Conservation (phyloP, 352 stramenopile species). For the Phytophthora pini region DNA sequence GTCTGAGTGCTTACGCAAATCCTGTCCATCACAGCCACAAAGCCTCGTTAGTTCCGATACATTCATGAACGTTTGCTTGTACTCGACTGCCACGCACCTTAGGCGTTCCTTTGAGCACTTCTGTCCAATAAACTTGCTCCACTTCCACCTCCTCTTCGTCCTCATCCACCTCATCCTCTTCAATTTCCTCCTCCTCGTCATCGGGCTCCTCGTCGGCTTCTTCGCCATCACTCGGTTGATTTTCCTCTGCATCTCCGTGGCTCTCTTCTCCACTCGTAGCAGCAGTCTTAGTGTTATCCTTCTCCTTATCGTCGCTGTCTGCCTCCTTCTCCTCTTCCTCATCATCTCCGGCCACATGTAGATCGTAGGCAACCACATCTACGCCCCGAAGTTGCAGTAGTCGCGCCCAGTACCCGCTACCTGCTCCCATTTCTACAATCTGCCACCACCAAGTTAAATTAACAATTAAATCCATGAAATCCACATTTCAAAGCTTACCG, state of each 20-base stretch:
- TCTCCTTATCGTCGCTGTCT: slow-evolving; percentile 28
- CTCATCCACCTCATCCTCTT: slow-evolving; percentile 34
- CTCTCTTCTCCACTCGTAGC: slow-evolving; percentile 44
- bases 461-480: slow-evolving; percentile 5
- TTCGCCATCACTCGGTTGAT: slow-evolving; percentile 30
- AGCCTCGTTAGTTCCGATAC: background rate
- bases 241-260: slow-evolving; percentile 36
- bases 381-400: slow-evolving; percentile 80
- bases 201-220: slow-evolving; percentile 37
- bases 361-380: slow-evolving; percentile 89
- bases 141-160: slow-evolving; percentile 79
- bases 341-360: slow-evolving; percentile 69
- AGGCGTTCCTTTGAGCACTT: slow-evolving; percentile 76
- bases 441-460: slow-evolving; percentile 26
- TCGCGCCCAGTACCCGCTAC: slow-evolving; percentile 90
- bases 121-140: slow-evolving; percentile 87
- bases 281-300: slow-evolving; percentile 26
- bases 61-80: background rate
- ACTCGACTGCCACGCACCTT: slow-evolving; percentile 42
- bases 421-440: slow-evolving; percentile 92
- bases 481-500: slow-evolving; percentile 39
- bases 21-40: slow-evolving; percentile 31
- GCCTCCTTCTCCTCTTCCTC: slow-evolving; percentile 35
- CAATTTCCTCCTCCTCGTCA: slow-evolving; percentile 26
- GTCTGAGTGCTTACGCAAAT: slow-evolving; percentile 76